Conservation (phyloP, 2,329 filamentous ascomycete species). For the Metarhizium album region DNA sequence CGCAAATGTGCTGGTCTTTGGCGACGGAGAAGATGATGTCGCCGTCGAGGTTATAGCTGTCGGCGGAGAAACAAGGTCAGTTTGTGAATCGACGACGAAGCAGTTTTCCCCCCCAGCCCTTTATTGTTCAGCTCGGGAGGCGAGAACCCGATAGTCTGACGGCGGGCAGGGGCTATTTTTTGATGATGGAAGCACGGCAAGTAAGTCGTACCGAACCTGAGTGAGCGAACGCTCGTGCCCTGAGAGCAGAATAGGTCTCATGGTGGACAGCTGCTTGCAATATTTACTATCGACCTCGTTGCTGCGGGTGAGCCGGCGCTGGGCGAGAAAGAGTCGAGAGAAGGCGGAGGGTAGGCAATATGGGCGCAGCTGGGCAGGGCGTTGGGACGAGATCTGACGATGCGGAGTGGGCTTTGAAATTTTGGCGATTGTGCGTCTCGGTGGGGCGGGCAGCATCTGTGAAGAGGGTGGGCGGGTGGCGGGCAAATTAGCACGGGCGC, state of each 20-base stretch:
- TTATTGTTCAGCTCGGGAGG: not conserved
- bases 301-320: constrained; percentile 1
- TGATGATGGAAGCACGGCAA: constrained; percentile 6
- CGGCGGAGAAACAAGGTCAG: constrained; percentile 4
- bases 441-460: constrained; percentile 25
- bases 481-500: not conserved
- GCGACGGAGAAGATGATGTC: constrained; percentile 92
- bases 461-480: constrained; percentile 7
- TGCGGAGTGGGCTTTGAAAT: constrained; percentile 23
- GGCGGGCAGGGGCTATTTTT: constrained; percentile 10
- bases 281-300: constrained; percentile 4
- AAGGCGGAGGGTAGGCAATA: constrained; percentile 14
- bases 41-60: constrained; percentile 83
- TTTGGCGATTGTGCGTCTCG: constrained; percentile 37
- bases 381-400: constrained; percentile 17
- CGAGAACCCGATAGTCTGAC: not conserved
- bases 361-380: constrained; percentile 9
- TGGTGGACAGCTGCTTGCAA: constrained; percentile 38
- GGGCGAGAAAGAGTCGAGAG: constrained; percentile 12
- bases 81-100: not conserved
- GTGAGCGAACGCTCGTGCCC: constrained; percentile 96
- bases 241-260: constrained; percentile 93
- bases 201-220: constrained; percentile 69
- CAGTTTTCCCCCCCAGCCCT: not conserved
- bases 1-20: constrained; percentile 95